Conservation (phyloP, 2,329 filamentous ascomycete species). For the Plectosphaerella sp. region DNA sequence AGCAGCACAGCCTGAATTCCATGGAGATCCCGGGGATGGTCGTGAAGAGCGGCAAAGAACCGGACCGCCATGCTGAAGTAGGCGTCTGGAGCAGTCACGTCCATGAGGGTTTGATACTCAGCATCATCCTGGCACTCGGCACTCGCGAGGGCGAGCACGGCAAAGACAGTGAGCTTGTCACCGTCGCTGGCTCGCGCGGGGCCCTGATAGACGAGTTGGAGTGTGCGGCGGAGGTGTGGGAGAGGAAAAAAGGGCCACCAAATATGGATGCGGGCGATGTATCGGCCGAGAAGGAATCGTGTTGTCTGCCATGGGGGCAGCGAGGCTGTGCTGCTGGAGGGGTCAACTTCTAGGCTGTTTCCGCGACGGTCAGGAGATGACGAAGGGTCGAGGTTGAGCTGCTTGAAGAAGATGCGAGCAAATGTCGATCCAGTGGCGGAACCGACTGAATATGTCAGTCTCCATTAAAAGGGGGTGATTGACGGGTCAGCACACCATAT, state of each 20-base stretch:
- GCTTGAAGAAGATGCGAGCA: conserved; percentile 19
- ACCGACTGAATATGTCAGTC: conserved; percentile 8
- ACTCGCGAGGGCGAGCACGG: conserved; percentile 13
- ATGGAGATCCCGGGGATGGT: conserved; percentile 13
- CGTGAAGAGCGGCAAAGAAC: conserved; percentile 14
- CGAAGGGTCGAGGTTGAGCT: conserved; percentile 10
- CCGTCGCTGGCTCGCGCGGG: conserved; percentile 7
- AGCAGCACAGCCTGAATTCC: conserved; percentile 16
- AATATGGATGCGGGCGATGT: conserved; percentile 16
- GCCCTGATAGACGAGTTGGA: conserved; percentile 11
- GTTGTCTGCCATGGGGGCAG: conserved; percentile 15
- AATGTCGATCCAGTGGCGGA: conserved; percentile 18
- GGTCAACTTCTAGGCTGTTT: neutral
- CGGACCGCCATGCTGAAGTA: conserved; percentile 16
- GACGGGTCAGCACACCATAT: conserved; percentile 9
- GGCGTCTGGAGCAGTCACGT: conserved; percentile 14
- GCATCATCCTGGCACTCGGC: conserved; percentile 7
- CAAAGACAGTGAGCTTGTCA: conserved; percentile 14
- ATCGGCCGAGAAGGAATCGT: conserved; percentile 9
- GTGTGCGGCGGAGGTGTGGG: conserved; percentile 8
- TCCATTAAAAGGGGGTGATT: neutral
- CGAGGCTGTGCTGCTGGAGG: conserved; percentile 6
- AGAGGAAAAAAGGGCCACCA: conserved; percentile 21
- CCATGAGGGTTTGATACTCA: conserved; percentile 12
- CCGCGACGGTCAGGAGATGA: neutral